Evolutionary conservation across 2,329 filamentous ascomycete species (phyloP).

Genomic region (Leptodontidium sp.): DNA sequence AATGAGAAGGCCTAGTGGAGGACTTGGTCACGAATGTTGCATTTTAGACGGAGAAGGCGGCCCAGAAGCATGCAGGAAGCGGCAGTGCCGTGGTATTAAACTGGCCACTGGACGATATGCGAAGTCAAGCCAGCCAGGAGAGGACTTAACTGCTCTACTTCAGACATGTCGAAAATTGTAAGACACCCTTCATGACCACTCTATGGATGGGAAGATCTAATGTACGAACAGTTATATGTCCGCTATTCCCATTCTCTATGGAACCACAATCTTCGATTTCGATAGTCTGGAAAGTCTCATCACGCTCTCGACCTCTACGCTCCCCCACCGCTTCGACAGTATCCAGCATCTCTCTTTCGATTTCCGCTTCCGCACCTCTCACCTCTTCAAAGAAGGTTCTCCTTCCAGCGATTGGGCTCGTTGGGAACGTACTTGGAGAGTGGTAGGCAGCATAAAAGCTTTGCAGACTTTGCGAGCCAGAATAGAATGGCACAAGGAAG

Average conservation of each 20-base stretch:
- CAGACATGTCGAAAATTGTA: constrained; percentile 40
- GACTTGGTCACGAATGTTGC: constrained; percentile 32
- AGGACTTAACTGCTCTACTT: constrained; percentile 30
- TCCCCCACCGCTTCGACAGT: constrained; percentile 39
- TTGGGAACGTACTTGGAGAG: constrained; percentile 38
- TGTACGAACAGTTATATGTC: constrained; percentile 35
- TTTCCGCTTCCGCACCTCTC: constrained; percentile 32
- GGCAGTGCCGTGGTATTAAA: constrained; percentile 34
- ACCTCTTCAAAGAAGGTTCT: constrained; percentile 26
- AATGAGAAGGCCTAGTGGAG: constrained; percentile 24
- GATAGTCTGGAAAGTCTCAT: constrained; percentile 38
- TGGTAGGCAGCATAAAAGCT: constrained; percentile 36
- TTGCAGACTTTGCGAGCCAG: constrained; percentile 26
- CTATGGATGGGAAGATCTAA: neutral
- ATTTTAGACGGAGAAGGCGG: neutral
- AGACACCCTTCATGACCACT: constrained; percentile 5
- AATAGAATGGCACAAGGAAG: constrained; percentile 33
- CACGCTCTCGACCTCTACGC: constrained; percentile 33
- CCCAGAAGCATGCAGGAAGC: constrained; percentile 27
- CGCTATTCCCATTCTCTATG: constrained; percentile 39
- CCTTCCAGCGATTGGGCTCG: constrained; percentile 30
- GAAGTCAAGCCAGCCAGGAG: constrained; percentile 13
- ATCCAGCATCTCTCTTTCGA: constrained; percentile 36
- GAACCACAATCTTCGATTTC: constrained; percentile 41
- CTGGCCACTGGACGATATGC: constrained; percentile 30